phyloP scores from a whole-genome alignment of 768 basidiomycete species.

The Lyophyllum shimeji region DNA sequence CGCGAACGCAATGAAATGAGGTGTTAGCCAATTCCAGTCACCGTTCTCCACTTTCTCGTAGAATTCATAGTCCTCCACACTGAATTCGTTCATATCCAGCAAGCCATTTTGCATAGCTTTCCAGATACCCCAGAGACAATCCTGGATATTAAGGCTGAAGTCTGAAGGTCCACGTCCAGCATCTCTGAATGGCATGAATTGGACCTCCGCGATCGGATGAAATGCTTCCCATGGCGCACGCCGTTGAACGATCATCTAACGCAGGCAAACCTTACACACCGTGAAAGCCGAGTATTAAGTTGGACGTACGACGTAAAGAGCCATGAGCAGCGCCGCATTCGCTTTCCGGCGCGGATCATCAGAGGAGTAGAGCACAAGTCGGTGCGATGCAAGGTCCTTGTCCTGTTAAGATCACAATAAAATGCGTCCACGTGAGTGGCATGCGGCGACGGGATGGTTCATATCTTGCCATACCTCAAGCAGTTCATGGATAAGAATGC shows the following conservation, averaged over 20 bases:
- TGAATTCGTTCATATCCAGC: constrained; percentile 94
- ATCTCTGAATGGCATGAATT: constrained; percentile 95
- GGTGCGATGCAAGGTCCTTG: constrained; percentile 65
- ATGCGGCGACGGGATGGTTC: constrained; percentile 29
- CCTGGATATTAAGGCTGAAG: constrained; percentile 91
- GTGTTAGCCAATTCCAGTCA: constrained; percentile 95
- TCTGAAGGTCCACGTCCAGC: constrained; percentile 92
- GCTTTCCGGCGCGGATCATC: constrained; percentile 85
- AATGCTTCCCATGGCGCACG: constrained; percentile 94
- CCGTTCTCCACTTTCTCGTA: constrained; percentile 96
- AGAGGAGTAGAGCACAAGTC: constrained; percentile 86
- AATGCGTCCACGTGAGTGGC: constrained; percentile 37
- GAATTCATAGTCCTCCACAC: constrained; percentile 87
- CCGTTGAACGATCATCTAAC: constrained; percentile 88
- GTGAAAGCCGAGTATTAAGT: neutral
- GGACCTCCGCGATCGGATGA: constrained; percentile 86
- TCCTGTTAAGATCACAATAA: constrained; percentile 50
- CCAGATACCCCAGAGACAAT: constrained; percentile 86
- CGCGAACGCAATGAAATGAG: constrained; percentile 91
- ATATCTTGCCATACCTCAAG: constrained; percentile 56
- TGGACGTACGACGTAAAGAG: constrained; percentile 84
- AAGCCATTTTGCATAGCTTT: constrained; percentile 90
- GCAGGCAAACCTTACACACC: neutral
- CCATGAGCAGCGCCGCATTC: constrained; percentile 92
- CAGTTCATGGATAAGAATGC: constrained; percentile 88